Base-by-base conservation (phyloP, 768 basidiomycete genomes). In the Suillus cothurnatus region DNA sequence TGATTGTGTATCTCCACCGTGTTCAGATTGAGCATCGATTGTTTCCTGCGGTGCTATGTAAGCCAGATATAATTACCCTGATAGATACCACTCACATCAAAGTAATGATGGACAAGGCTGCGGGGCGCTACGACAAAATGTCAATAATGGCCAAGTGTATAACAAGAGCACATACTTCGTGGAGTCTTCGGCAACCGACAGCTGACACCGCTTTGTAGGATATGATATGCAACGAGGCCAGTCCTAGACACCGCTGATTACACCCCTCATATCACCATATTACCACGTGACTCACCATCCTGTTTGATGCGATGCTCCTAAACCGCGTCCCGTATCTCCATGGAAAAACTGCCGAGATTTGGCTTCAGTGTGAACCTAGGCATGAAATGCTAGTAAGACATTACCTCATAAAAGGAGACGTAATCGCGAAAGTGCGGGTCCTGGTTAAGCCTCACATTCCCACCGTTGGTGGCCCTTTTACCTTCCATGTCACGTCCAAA, bases 381-480 rank as follows among this genome's bases (percentile, higher is more conserved):
- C 12, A 39, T 11, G 58, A 31, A 59, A 19, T 31, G 6, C 6
- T 14, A 9, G 68, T n/a, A 26, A 52, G 19, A 38, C 31, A 81
- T 64, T 65, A 93, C 93, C 81, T 98, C 97, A 76, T 95, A 92
- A 84, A 98, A 98, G 86, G 90, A 93, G 50, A 98, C 89, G 73
- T 98, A 98, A 76, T 99, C 96, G 53, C 95, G 86, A 87, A 98
- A 99, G 80, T 97, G 86, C 19, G 95, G 94, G 75, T 99, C 97
- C 64, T 85, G 82, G 76, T 99, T 93, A 68, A 99, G 79, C 75
- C 89, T 92, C 41, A 86, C 82, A 72, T 91, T 91, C 8, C 94
- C 94, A 23, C 96, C 97, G 73, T 99, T 99, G 21, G 91, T 92
- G 0, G 97, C 95, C 47, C 97, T 84, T 66, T 86, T 85, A 12